These are phyloP conservation scores for Globisporangium okanoganense DNA, from an alignment of 352 stramenopile genomes.

Conservation along the genomic window DNA sequence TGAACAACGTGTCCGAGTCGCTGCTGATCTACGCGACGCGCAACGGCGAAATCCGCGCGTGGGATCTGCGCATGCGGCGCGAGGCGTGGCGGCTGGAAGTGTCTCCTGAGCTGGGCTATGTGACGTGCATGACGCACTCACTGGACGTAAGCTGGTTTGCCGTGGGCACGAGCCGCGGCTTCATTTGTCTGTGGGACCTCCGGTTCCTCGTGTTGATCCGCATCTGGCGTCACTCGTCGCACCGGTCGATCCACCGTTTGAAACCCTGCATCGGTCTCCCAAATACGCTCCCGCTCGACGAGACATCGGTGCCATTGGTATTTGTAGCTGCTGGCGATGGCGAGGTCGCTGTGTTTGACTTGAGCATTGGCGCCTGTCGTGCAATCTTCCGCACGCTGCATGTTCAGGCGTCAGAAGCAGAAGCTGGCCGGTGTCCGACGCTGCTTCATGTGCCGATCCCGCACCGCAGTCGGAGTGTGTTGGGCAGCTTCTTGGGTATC, in stretches of 20 bases:
- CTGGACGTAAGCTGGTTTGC: slow-evolving; percentile 94
- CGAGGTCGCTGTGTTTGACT: slow-evolving; percentile 87
- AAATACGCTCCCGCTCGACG: slow-evolving; percentile 65
- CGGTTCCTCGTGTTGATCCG: slow-evolving; percentile 94
- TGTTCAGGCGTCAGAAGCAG: slow-evolving; percentile 64
- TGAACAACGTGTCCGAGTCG: slow-evolving; percentile 94
- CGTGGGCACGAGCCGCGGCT: slow-evolving; percentile 92
- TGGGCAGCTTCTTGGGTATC: slow-evolving; percentile 79
- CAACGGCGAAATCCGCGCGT: slow-evolving; percentile 84
- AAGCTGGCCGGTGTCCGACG: slow-evolving; percentile 70
- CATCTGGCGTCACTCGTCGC: slow-evolving; percentile 95
- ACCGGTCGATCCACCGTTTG: slow-evolving; percentile 87
- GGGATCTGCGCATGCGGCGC: slow-evolving; percentile 89
- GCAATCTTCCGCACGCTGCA: slow-evolving; percentile 92
- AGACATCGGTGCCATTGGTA: slow-evolving; percentile 86
- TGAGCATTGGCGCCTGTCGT: slow-evolving; percentile 87
- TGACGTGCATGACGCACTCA: slow-evolving; percentile 94
- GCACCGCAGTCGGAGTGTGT: slow-evolving; percentile 58
- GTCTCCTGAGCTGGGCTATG: slow-evolving; percentile 92
- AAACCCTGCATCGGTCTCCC: slow-evolving; percentile 81
- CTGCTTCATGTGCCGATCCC: slow-evolving; percentile 74
- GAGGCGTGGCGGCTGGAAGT: slow-evolving; percentile 93
- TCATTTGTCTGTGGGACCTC: slow-evolving; percentile 96
- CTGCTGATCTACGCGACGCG: slow-evolving; percentile 94
- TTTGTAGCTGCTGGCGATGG: slow-evolving; percentile 93